These are phyloP conservation scores for Eucalyptus melliodora DNA, from an alignment of 345 rosid genomes.

Conservation along the genomic window DNA sequence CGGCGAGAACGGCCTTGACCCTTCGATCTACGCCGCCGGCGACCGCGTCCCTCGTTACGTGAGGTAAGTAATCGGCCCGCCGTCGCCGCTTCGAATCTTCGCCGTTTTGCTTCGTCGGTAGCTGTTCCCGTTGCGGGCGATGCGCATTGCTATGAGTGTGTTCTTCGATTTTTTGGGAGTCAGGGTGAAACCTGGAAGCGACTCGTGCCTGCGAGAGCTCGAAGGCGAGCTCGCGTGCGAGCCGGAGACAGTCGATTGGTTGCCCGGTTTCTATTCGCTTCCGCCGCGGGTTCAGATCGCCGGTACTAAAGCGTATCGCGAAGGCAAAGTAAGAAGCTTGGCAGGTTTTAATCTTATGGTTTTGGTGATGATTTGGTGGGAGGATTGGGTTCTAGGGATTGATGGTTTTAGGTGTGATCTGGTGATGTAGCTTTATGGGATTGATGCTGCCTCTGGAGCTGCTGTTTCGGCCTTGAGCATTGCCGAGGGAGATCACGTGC, in stretches of 20 bases:
- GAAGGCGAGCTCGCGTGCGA: constrained; percentile 60
- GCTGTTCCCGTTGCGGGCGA: neutral
- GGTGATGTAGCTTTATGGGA: constrained; percentile 64
- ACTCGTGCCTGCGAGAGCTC: constrained; percentile 31
- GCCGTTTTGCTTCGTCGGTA: neutral
- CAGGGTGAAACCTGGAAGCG: constrained; percentile 77
- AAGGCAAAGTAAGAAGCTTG: constrained; percentile 47
- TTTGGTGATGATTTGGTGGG: neutral
- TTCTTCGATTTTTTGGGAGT: neutral
- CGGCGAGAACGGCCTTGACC: constrained; percentile 50
- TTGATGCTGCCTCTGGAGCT: constrained; percentile 94
- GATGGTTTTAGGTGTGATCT: neutral
- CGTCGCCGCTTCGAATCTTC: neutral
- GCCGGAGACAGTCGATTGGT: constrained; percentile 58
- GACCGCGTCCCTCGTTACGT: constrained; percentile 72
- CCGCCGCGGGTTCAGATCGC: constrained; percentile 68
- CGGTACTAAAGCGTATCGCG: constrained; percentile 50
- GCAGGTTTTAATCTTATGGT: neutral
- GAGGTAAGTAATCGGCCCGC: constrained; percentile 17
- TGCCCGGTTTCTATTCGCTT: constrained; percentile 66
- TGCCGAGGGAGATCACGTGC: constrained; percentile 76
- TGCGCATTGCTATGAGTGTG: neutral
- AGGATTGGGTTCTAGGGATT: neutral
- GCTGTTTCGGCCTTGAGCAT: constrained; percentile 64
- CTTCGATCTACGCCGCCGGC: constrained; percentile 42